Evolutionary conservation across 129 eudicot species (phyloP).

Genomic region (Apium graveolens): DNA sequence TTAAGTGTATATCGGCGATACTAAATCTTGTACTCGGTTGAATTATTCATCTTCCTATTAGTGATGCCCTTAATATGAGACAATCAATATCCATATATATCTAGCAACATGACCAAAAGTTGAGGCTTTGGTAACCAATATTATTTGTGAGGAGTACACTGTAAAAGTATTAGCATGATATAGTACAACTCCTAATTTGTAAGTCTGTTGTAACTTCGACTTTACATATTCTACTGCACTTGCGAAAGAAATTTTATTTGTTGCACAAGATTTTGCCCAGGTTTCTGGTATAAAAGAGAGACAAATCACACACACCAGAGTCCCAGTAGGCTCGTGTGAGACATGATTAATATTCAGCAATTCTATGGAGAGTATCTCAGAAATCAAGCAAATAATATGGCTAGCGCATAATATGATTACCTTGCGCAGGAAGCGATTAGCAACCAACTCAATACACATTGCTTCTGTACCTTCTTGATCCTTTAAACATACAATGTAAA

Average conservation of each 20-base stretch:
- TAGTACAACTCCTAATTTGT: not conserved
- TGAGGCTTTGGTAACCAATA: not conserved
- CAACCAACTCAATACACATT: constrained; percentile 96
- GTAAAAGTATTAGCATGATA: not conserved
- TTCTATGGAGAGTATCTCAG: not conserved
- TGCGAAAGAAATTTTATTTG: not conserved
- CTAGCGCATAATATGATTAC: constrained; percentile 22
- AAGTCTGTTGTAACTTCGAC: not conserved
- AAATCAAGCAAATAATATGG: not conserved
- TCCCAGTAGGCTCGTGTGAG: not conserved
- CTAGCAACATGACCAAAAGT: not conserved
- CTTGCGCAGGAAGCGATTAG: constrained; percentile 89
- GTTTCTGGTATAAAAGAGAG: not conserved
- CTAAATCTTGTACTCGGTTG: not conserved
- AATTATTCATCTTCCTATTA: not conserved
- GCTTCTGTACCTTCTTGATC: constrained; percentile 36
- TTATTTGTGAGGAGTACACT: not conserved
- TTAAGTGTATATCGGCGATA: not conserved
- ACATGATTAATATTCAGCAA: not conserved
- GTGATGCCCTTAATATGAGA: not conserved
- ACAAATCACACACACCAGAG: not conserved
- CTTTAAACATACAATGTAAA: constrained; percentile 24
- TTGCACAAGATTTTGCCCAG: not conserved
- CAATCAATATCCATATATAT: not conserved
- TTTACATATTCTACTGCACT: not conserved